phyloP scores from a whole-genome alignment of 768 basidiomycete genomes.

The Russula griseocarnosa region DNA sequence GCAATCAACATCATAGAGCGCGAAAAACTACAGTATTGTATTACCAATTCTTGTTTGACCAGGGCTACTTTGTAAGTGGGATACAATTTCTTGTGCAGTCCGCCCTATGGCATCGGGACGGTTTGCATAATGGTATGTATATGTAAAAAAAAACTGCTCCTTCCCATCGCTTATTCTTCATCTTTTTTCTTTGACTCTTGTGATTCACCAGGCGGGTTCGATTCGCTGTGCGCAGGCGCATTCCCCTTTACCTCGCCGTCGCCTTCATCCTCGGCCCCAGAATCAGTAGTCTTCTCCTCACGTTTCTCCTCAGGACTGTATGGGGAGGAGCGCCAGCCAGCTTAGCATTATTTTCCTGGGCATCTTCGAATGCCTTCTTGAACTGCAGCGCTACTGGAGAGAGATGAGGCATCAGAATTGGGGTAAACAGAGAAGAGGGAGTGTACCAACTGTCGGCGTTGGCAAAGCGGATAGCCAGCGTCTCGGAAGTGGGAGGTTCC shows the following conservation, averaged over 20 bases:
- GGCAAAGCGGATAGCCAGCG: slow-evolving; percentile 96
- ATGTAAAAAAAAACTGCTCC: slow-evolving; percentile 8
- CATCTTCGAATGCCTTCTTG: slow-evolving; percentile 84
- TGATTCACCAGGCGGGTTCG: slow-evolving; percentile 31
- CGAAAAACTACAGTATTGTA: slow-evolving; percentile 23
- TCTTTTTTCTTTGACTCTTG: slow-evolving; percentile 39
- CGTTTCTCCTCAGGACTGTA: slow-evolving; percentile 35
- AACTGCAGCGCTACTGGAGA: slow-evolving; percentile 75
- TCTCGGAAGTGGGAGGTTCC: slow-evolving; percentile 83
- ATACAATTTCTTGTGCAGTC: slow-evolving; percentile 12
- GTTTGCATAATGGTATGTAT: slow-evolving; percentile 27
- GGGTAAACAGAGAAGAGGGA: background rate
- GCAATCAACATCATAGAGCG: slow-evolving; percentile 12
- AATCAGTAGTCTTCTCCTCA: slow-evolving; percentile 32
- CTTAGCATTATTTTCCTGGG: slow-evolving; percentile 61
- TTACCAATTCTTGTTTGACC: slow-evolving; percentile 22
- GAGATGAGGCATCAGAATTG: background rate
- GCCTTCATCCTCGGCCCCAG: slow-evolving; percentile 29
- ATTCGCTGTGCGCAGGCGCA: slow-evolving; percentile 30
- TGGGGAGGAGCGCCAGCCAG: slow-evolving; percentile 32
- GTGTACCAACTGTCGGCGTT: slow-evolving; percentile 82
- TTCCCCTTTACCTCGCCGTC: slow-evolving; percentile 34
- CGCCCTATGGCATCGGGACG: slow-evolving; percentile 8
- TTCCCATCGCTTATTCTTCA: slow-evolving; percentile 26
- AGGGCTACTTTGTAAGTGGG: slow-evolving; percentile 11